Evolutionary conservation across 257 asterid species (phyloP), one percentile per base, ranked within the genome.

Genomic region (Scutellaria baicalensis): DNA sequence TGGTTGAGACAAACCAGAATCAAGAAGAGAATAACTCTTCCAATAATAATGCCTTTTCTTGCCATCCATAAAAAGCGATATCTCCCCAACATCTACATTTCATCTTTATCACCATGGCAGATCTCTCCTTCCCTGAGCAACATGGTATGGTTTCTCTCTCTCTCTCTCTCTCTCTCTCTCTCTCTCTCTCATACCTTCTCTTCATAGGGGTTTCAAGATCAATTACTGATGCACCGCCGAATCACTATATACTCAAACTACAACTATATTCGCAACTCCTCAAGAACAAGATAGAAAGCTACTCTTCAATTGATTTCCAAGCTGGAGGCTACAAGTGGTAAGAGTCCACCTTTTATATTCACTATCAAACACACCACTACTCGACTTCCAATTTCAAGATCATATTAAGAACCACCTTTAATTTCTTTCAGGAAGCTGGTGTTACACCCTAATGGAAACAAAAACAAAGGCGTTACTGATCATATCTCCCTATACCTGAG

Each of bases 291-390:
- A 76, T 87, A 44, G 86, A 85, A 12, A 80, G 56, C 31, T 89
- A 85, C 84, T 71, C 59, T 27, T 66, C 80, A 0, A 73, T 63
- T 17, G 78, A 66, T 23, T 88, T 90, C 40, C 77, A 88, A 67
- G 94, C 92, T 1, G 97, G 86, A 61, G 92, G 96, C 74, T 86
- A 85, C 78, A 86, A 78, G 71, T 90, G 96, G 93, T 90, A 76
- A n/a, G n/a, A n/a, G n/a, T n/a, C n/a, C n/a, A n/a, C n/a, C n/a
- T n/a, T n/a, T n/a, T n/a, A n/a, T n/a, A n/a, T n/a, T n/a, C n/a
- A n/a, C n/a, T n/a, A 10, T 39, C 44, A 33, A 27, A 33, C 45
- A 56, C 63, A 51, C 33, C 9, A 54, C 65, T 16, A 35, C 65
- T 36, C 9, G 47, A 36, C 65, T 33, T 14, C 36, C 8, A 8